Percentiles rank a stretch among this genome's conserved stretches.
Conservation (phyloP, 495 filamentous ascomycete genomes). For the Penicillium dipodomyicola region DNA sequence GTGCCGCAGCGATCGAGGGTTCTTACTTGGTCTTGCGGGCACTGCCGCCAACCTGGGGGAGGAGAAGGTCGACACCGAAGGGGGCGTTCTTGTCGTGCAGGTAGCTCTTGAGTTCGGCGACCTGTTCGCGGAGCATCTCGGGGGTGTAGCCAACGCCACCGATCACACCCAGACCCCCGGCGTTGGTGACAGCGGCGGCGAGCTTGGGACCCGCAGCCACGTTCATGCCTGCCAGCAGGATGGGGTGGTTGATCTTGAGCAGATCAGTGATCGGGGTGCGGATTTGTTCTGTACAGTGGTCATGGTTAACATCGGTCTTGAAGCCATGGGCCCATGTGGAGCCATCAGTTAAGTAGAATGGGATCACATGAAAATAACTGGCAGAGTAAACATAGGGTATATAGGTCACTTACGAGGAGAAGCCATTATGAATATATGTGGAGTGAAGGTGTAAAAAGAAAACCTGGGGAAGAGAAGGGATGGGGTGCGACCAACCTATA, state of each 20-base stretch:
- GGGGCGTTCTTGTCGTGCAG: conserved; percentile 94
- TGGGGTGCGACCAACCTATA: conserved; percentile 11
- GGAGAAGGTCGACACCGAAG: conserved; percentile 92
- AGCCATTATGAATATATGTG: conserved; percentile 58
- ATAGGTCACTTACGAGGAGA: conserved; percentile 68
- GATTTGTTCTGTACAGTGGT: conserved; percentile 63
- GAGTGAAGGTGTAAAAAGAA: conserved; percentile 16
- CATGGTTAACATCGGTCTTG: neutral
- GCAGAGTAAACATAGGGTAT: conserved; percentile 4
- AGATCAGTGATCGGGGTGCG: conserved; percentile 89
- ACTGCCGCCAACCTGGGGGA: conserved; percentile 90
- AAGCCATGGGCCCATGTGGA: neutral
- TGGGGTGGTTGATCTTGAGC: conserved; percentile 93
- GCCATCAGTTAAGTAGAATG: neutral
- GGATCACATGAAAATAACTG: conserved; percentile 20
- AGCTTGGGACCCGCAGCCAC: conserved; percentile 96
- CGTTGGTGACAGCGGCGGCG: conserved; percentile 95
- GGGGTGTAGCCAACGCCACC: conserved; percentile 96
- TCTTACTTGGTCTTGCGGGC: conserved; percentile 92
- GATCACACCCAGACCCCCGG: conserved; percentile 93
- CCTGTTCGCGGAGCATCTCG: conserved; percentile 93
- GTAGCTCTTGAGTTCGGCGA: conserved; percentile 88
- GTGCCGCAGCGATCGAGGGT: neutral
- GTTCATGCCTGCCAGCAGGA: conserved; percentile 98
- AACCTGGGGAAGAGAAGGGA: conserved; percentile 22